Evolutionary conservation across 805 yeast genomes (phyloP).

Genomic region (Alloascoidea africana): DNA sequence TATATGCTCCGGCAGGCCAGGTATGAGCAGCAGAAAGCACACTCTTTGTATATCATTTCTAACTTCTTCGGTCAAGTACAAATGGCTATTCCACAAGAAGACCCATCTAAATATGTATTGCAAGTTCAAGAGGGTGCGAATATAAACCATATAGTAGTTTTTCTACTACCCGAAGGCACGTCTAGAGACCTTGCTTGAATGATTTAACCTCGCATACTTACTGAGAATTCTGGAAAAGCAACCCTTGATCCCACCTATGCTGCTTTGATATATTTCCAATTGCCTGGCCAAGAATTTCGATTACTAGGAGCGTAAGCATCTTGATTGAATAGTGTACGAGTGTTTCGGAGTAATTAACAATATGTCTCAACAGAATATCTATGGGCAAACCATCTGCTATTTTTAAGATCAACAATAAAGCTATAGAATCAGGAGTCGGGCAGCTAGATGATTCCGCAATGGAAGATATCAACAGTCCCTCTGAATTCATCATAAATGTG

Average conservation of each 20-base stretch:
- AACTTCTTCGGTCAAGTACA: conserved; percentile 12
- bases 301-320: conserved; percentile 25
- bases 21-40: conserved; percentile 11
- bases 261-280: conserved; percentile 80
- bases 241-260: conserved; percentile 46
- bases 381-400: conserved; percentile 77
- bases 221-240: conserved; percentile 8
- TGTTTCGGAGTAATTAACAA: too few relatives aligned
- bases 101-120: conserved; percentile 49
- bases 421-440: conserved; percentile 12
- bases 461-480: conserved; percentile 33
- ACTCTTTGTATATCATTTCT: neutral
- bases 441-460: conserved; percentile 42
- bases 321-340: too few relatives aligned
- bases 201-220: conserved; percentile 9
- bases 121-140: conserved; percentile 46
- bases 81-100: conserved; percentile 39
- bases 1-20: conserved; percentile 60
- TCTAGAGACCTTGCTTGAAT: conserved; percentile 11
- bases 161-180: conserved; percentile 69
- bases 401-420: conserved; percentile 49
- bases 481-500: conserved; percentile 29
- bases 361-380: conserved; percentile 18
- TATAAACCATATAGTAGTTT: conserved; percentile 69
- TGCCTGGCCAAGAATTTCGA: conserved; percentile 37